Conservation (phyloP, 345 rosid genomes). For the Eucalyptus pumila region DNA sequence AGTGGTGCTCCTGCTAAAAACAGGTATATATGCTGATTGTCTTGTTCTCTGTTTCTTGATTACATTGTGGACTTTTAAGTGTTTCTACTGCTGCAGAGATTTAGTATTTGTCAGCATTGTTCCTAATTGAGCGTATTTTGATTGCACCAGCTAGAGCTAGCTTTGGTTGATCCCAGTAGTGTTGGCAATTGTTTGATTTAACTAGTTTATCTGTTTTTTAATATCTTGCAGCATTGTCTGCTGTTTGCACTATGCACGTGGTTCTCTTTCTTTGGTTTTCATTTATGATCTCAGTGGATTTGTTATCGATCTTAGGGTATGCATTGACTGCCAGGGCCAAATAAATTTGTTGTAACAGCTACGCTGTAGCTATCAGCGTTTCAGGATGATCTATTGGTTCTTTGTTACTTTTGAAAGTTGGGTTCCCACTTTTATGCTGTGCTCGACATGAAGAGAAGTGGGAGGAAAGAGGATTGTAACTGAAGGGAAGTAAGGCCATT, state of each 20-base stretch:
- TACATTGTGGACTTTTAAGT: neutral
- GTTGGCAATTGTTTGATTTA: neutral
- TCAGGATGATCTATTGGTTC: neutral
- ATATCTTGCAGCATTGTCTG: neutral
- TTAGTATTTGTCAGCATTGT: neutral
- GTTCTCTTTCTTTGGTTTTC: neutral
- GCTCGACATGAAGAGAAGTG: neutral
- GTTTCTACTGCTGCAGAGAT: neutral
- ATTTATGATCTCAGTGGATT: neutral
- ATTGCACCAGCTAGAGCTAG: neutral
- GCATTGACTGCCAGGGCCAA: neutral
- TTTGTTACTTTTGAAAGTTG: neutral
- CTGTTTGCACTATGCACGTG: neutral
- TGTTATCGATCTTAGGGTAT: neutral
- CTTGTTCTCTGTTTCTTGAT: neutral
- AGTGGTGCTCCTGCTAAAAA: constrained; percentile 8
- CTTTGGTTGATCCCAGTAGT: neutral
- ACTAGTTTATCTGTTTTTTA: neutral
- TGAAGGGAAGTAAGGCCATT: neutral
- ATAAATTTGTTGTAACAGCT: neutral
- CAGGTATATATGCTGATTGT: neutral
- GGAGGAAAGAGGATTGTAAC: neutral
- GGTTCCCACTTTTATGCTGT: neutral
- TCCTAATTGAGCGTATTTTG: neutral
- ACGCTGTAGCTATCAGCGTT: neutral